Percentiles rank a stretch among this genome's conserved stretches.
These are phyloP conservation scores for Kurtzmaniella natalensis DNA, from an alignment of 1,139 yeast genomes.

Conservation along the genomic window DNA sequence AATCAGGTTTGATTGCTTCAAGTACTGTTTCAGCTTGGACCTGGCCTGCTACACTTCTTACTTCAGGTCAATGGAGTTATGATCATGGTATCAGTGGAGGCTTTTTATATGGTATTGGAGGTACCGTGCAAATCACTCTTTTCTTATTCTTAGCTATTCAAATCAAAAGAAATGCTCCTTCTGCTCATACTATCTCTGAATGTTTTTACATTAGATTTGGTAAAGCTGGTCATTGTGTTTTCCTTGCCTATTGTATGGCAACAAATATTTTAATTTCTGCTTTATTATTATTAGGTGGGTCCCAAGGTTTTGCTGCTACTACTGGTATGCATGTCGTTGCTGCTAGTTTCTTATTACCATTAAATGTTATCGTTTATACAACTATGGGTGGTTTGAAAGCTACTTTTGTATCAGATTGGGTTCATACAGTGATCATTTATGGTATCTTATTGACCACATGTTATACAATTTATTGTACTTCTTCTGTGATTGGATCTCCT, in stretches of 20 bases:
- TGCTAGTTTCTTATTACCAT: slow-evolving; percentile 38
- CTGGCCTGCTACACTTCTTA: slow-evolving; percentile 37
- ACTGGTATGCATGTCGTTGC: slow-evolving; percentile 18
- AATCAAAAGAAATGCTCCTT: slow-evolving; percentile 68
- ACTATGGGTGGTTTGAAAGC: slow-evolving; percentile 51
- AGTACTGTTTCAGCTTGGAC: slow-evolving; percentile 38
- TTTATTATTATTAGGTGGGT: slow-evolving; percentile 14
- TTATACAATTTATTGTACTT: slow-evolving; percentile 17
- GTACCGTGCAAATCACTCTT: slow-evolving; percentile 65
- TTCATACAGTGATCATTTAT: slow-evolving; percentile 11
- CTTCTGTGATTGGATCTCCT: slow-evolving; percentile 29
- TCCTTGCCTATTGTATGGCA: slow-evolving; percentile 13
- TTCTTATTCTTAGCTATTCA: slow-evolving; percentile 74
- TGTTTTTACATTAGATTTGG: slow-evolving; percentile 69
- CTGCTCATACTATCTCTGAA: slow-evolving; percentile 74
- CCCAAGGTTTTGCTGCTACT: slow-evolving; percentile 13
- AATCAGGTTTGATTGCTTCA: slow-evolving; percentile 33
- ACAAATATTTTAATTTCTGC: slow-evolving; percentile 15
- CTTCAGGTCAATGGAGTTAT: slow-evolving; percentile 31
- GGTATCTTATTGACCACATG: slow-evolving; percentile 8
- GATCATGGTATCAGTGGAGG: slow-evolving; percentile 47
- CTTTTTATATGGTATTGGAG: slow-evolving; percentile 73
- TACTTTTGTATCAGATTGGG: slow-evolving; percentile 21
- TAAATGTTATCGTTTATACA: slow-evolving; percentile 50
- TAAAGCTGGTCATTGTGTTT: slow-evolving; percentile 20